Evolutionary conservation across 2,329 filamentous ascomycete genomes (phyloP).

Genomic region (Xylariaceae sp.): DNA sequence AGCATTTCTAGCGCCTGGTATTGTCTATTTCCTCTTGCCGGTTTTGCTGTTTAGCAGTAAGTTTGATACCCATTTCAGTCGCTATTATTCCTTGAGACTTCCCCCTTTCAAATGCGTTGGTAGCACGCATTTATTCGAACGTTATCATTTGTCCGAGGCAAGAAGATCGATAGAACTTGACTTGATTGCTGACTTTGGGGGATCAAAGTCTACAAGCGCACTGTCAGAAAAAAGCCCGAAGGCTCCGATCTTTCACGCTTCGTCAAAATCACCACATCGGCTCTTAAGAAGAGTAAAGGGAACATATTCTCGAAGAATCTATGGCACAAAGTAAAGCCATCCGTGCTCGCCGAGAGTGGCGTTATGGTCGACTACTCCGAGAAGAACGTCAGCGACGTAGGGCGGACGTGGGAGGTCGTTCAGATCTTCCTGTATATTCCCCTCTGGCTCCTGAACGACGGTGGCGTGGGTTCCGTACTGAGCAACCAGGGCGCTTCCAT

Average conservation of each 20-base stretch:
- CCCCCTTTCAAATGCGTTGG: too few species aligned
- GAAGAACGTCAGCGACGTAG: constrained; percentile 61
- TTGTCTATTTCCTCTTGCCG: constrained; percentile 55
- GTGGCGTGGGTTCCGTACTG: constrained; percentile 34
- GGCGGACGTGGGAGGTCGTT: constrained; percentile 43
- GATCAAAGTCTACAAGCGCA: constrained; percentile 45
- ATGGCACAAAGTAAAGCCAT: constrained; percentile 57
- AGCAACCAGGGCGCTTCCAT: constrained; percentile 40
- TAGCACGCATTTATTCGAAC: background rate
- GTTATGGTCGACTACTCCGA: constrained; percentile 57
- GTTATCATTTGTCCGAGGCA: background rate
- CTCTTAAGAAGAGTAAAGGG: constrained; percentile 45
- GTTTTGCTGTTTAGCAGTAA: constrained; percentile 47
- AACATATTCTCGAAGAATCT: constrained; percentile 51
- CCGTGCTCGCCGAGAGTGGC: constrained; percentile 41
- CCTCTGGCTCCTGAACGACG: constrained; percentile 38
- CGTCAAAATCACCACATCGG: constrained; percentile 49
- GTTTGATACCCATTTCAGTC: background rate
- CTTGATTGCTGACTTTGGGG: constrained; percentile 1
- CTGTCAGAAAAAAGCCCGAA: constrained; percentile 51
- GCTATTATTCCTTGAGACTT: too few species aligned
- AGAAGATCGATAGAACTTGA: background rate
- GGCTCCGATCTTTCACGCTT: constrained; percentile 62
- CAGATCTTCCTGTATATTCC: constrained; percentile 40
- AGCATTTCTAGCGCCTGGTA: constrained; percentile 39